Conservation (phyloP, 331 rosid species). For the Ulmus americana region DNA sequence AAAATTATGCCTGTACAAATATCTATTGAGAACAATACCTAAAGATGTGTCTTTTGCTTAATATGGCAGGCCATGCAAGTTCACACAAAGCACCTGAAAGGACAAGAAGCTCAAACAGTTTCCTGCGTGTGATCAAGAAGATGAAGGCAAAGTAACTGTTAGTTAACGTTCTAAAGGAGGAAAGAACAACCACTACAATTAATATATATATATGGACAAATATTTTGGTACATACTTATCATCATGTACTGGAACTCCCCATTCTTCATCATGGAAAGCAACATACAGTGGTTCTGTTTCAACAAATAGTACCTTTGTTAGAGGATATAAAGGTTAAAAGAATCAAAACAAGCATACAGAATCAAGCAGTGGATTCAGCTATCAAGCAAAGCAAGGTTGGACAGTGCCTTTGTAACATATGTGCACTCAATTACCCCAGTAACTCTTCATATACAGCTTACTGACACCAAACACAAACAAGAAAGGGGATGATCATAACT, state of each 20-base stretch:
- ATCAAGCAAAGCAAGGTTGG: neutral
- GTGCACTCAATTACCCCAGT: neutral
- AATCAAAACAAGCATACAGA: neutral
- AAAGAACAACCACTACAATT: conserved; percentile 10
- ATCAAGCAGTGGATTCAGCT: neutral
- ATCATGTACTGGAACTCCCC: conserved; percentile 84
- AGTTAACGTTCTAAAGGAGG: neutral
- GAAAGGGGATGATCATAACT: neutral
- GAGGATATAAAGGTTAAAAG: conserved; percentile 16
- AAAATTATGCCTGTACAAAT: neutral
- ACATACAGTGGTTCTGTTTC: conserved; percentile 58
- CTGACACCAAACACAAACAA: conserved; percentile 3
- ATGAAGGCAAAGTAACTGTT: conserved; percentile 23
- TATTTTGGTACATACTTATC: conserved; percentile 52
- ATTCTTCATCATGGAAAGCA: conserved; percentile 74
- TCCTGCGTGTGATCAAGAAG: conserved; percentile 44
- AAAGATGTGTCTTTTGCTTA: conserved; percentile 65
- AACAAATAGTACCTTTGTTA: conserved; percentile 30
- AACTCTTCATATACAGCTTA: conserved; percentile 8
- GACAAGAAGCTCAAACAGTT: conserved; percentile 74
- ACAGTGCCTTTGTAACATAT: neutral
- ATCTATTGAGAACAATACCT: conserved; percentile 41
- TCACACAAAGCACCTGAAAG: conserved; percentile 73
- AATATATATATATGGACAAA: conserved; percentile 19
- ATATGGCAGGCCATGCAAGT: conserved; percentile 76